A percentile compares a stretch with the other conserved stretches of the same genome.
Conservation (phyloP, 2,329 filamentous ascomycete species). For the Septoria linicola region DNA sequence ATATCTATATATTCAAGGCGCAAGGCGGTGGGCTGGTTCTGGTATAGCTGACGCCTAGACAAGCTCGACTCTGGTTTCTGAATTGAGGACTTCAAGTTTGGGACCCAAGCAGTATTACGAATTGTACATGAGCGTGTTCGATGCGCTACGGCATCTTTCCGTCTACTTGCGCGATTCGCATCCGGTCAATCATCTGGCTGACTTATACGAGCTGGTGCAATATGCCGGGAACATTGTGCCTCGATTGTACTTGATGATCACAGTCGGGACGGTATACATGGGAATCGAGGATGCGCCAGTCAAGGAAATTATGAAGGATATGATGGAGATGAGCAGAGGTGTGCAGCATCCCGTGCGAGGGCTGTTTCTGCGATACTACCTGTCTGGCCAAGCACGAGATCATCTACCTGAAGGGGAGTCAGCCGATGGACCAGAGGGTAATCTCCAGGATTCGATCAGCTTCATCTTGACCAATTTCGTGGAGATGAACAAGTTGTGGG, state of each 20-base stretch:
- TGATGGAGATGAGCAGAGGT: constrained; percentile 99
- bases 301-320: constrained; percentile 99
- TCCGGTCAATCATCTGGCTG: constrained; percentile 94
- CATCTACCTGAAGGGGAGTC: constrained; percentile 71
- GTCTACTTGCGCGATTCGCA: constrained; percentile 97
- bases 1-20: background rate
- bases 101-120: constrained; percentile 99
- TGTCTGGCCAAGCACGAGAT: constrained; percentile 92
- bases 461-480: constrained; percentile 98
- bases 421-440: constrained; percentile 89
- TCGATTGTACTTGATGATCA: constrained; percentile 97
- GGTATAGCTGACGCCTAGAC: constrained; percentile 25
- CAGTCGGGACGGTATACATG: constrained; percentile 99
- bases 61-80: constrained; percentile 97
- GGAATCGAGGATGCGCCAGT: constrained; percentile 95
- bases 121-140: constrained; percentile 98
- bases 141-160: constrained; percentile 92
- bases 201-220: constrained; percentile 95
- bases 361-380: constrained; percentile 91
- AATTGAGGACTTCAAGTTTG: constrained; percentile 91
- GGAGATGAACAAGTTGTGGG: constrained; percentile 99
- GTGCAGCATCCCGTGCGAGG: constrained; percentile 96
- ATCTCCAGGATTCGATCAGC: constrained; percentile 94
- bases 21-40: background rate
- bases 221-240: constrained; percentile 98